These are phyloP conservation scores for Boletus bicolor DNA, from an alignment of 768 basidiomycete species.

Conservation along the genomic window DNA sequence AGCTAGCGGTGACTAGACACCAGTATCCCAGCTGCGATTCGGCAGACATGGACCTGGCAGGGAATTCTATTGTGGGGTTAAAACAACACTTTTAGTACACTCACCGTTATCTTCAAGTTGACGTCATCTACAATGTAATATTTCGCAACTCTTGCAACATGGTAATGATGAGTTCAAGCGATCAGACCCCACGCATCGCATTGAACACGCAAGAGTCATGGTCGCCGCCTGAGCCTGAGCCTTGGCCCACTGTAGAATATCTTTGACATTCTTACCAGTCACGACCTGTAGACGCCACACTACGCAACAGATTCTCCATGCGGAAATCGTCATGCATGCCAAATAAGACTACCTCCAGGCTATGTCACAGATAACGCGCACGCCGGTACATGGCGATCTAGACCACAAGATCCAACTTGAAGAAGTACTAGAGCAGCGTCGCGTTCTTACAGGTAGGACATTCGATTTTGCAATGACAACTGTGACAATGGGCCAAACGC, in stretches of 20 bases:
- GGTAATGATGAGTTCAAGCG: neutral
- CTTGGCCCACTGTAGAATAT: too few relatives aligned
- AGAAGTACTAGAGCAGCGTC: constrained; percentile 52
- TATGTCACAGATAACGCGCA: neutral
- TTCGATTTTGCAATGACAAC: constrained; percentile 42
- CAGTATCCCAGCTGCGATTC: neutral
- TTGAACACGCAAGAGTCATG: too few relatives aligned
- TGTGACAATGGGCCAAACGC: constrained; percentile 7
- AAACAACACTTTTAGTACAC: neutral
- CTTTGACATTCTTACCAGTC: too few relatives aligned
- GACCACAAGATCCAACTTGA: constrained; percentile 44
- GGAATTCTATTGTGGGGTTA: neutral
- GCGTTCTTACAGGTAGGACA: constrained; percentile 54
- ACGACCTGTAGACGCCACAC: too few relatives aligned
- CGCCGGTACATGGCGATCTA: neutral
- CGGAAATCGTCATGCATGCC: neutral
- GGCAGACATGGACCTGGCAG: neutral
- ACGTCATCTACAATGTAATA: neutral
- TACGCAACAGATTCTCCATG: too few relatives aligned
- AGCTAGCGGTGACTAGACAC: neutral
- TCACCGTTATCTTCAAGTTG: neutral
- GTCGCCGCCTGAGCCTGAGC: too few relatives aligned
- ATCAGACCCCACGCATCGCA: too few relatives aligned
- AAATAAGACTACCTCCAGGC: neutral
- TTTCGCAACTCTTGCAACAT: neutral